Evolutionary conservation across 495 filamentous ascomycete species (phyloP).

Genomic region (Lichenothelia convexa): DNA sequence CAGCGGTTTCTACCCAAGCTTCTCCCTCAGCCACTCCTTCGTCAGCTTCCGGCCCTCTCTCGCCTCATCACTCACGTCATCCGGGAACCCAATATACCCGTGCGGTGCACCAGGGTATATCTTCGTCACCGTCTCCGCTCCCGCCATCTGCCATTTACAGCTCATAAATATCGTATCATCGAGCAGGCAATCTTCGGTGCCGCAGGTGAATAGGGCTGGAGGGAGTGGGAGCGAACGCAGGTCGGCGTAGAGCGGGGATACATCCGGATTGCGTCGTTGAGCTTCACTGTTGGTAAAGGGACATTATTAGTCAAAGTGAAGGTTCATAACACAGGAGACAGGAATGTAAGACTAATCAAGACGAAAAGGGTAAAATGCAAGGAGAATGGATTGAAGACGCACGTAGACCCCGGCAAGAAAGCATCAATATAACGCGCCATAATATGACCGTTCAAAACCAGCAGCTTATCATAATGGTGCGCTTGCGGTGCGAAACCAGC

Average conservation of each 20-base stretch:
- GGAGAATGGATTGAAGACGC: slow-evolving; percentile 15
- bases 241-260: slow-evolving; percentile 30
- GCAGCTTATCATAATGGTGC: slow-evolving; percentile 15
- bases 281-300: no score
- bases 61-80: slow-evolving; percentile 12
- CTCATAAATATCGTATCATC: slow-evolving; percentile 39
- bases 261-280: no score
- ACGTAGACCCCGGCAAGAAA: slow-evolving; percentile 26
- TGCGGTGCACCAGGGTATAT: slow-evolving; percentile 35
- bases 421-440: slow-evolving; percentile 25
- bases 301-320: no score
- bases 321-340: no score
- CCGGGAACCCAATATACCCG: slow-evolving; percentile 24
- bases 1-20: no score
- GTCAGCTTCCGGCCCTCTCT: slow-evolving; percentile 9
- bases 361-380: no score
- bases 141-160: slow-evolving; percentile 31
- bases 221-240: no score
- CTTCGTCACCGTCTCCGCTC: slow-evolving; percentile 30
- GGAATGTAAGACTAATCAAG: no score
- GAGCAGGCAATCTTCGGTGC: slow-evolving; percentile 34
- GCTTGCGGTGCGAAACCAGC: slow-evolving; percentile 19
- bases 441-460: slow-evolving; percentile 23
- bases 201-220: slow-evolving; percentile 31
- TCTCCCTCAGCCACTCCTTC: slow-evolving; percentile 11